Conservation (phyloP, 2,329 filamentous ascomycete genomes). For the Aureobasidium pullulans region DNA sequence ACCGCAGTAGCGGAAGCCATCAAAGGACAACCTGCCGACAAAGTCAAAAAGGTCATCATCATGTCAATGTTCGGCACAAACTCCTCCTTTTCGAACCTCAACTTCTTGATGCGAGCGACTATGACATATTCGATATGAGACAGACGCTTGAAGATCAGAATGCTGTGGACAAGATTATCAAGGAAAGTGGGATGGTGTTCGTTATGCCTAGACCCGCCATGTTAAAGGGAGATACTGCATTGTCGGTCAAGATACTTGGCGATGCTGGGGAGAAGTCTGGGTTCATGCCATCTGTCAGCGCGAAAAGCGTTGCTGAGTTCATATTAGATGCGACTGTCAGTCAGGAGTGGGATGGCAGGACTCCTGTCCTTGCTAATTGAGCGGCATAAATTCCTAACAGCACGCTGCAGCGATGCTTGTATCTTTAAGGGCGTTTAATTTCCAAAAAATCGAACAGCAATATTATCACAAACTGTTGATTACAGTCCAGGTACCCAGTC, state of each 20-base stretch:
- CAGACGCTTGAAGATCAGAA: slow-evolving; percentile 43
- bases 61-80: slow-evolving; percentile 45
- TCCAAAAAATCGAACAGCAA: too few relatives aligned
- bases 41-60: slow-evolving; percentile 36
- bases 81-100: slow-evolving; percentile 36
- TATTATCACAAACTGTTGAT: too few relatives aligned
- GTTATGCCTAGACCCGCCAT: slow-evolving; percentile 40
- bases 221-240: slow-evolving; percentile 32
- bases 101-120: slow-evolving; percentile 35
- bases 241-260: slow-evolving; percentile 32
- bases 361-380: slow-evolving; percentile 40
- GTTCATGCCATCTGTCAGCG: slow-evolving; percentile 32
- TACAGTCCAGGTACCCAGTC: too few relatives aligned
- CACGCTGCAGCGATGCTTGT: too few relatives aligned
- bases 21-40: slow-evolving; percentile 25
- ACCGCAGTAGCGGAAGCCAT: slow-evolving; percentile 32
- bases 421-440: too few relatives aligned
- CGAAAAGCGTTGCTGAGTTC: slow-evolving; percentile 38
- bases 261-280: slow-evolving; percentile 36
- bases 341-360: slow-evolving; percentile 35
- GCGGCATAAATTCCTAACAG: too few relatives aligned
- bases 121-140: slow-evolving; percentile 41
- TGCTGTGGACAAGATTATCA: slow-evolving; percentile 36
- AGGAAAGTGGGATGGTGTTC: slow-evolving; percentile 29
- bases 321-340: slow-evolving; percentile 38